A percentile compares a stretch with the other conserved stretches of the same genome.
phyloP scores from a whole-genome alignment of 2,329 filamentous ascomycete genomes.

The Dothidotthia symphoricarpi region DNA sequence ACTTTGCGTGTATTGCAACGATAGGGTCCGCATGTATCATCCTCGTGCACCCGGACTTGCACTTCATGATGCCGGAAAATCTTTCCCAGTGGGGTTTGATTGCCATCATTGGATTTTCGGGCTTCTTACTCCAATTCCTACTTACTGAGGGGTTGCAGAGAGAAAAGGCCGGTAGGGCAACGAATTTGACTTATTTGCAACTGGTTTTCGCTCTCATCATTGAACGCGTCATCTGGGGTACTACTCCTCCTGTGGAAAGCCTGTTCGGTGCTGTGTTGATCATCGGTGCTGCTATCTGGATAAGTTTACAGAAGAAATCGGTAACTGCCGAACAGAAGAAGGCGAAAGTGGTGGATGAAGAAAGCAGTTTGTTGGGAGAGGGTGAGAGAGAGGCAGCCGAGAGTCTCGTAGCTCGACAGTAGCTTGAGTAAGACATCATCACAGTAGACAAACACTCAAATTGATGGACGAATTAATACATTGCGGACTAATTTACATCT shows the following conservation, averaged over 20 bases:
- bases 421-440: no score
- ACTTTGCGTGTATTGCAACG: slow-evolving; percentile 68
- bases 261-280: slow-evolving; percentile 25
- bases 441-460: no score
- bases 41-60: slow-evolving; percentile 52
- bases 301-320: slow-evolving; percentile 24
- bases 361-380: slow-evolving; percentile 20
- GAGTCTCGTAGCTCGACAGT: no score
- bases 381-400: background rate
- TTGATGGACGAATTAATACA: no score
- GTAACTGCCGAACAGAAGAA: slow-evolving; percentile 7
- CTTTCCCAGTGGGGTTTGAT: slow-evolving; percentile 65
- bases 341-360: slow-evolving; percentile 16
- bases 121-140: slow-evolving; percentile 78
- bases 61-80: slow-evolving; percentile 55
- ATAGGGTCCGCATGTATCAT: slow-evolving; percentile 63
- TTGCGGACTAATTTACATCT: no score
- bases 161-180: slow-evolving; percentile 61
- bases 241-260: slow-evolving; percentile 28
- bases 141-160: slow-evolving; percentile 71
- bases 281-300: slow-evolving; percentile 27
- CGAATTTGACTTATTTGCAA: slow-evolving; percentile 64
- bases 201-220: slow-evolving; percentile 64
- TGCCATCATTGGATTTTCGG: slow-evolving; percentile 64
- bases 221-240: slow-evolving; percentile 57